phyloP scores from a whole-genome alignment of 352 stramenopile species.

The Globisporangium yorkense region DNA sequence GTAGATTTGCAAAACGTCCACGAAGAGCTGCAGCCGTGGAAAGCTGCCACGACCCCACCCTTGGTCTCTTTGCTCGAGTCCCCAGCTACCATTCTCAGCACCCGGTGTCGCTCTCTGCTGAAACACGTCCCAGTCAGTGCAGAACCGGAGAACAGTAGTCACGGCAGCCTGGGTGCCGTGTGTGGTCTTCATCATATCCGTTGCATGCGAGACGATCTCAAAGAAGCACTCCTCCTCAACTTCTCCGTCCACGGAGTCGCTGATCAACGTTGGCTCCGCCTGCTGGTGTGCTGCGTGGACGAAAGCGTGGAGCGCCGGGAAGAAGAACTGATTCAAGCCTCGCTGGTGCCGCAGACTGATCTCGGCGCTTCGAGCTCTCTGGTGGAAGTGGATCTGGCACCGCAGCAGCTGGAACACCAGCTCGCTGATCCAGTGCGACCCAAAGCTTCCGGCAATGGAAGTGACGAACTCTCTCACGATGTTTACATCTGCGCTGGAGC shows the following conservation, averaged over 20 bases:
- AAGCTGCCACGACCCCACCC: slow-evolving; percentile 21
- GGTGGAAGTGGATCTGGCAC: neutral
- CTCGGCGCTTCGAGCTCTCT: slow-evolving; percentile 3
- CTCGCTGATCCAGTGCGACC: slow-evolving; percentile 16
- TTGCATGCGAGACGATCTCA: neutral
- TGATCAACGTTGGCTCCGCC: neutral
- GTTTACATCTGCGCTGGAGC: slow-evolving; percentile 14
- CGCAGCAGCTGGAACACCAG: slow-evolving; percentile 20
- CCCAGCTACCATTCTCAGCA: neutral
- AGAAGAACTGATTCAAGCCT: slow-evolving; percentile 28
- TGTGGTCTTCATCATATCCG: neutral
- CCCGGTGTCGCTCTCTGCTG: slow-evolving; percentile 15
- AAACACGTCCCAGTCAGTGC: slow-evolving; percentile 14
- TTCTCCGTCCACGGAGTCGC: neutral
- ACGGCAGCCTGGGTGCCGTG: neutral
- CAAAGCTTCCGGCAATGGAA: slow-evolving; percentile 20
- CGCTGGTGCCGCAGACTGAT: slow-evolving; percentile 3
- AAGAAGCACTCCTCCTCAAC: slow-evolving; percentile 1
- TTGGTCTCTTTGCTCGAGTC: slow-evolving; percentile 1
- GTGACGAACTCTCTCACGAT: slow-evolving; percentile 16
- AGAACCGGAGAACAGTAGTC: slow-evolving; percentile 5
- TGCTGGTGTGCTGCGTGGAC: neutral
- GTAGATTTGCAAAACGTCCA: slow-evolving; percentile 30
- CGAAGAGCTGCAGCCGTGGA: slow-evolving; percentile 21
- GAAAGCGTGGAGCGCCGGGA: slow-evolving; percentile 20